These are phyloP conservation scores for Zelonia costaricensis DNA, from an alignment of 208 protist species.

Conservation along the genomic window DNA sequence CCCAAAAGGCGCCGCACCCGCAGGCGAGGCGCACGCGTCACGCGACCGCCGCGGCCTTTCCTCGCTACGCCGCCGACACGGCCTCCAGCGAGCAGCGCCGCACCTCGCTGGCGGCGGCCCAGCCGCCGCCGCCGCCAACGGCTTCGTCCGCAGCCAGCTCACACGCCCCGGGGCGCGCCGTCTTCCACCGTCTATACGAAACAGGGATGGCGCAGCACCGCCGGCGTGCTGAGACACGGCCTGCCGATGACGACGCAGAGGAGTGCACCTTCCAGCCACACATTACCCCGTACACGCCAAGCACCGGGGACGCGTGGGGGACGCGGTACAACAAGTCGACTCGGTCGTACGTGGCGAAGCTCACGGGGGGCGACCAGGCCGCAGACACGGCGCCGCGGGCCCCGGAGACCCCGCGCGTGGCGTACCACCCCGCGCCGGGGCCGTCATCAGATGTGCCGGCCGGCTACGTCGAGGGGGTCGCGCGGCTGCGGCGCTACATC, in stretches of 20 bases:
- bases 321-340: constrained; percentile 55
- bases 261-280: constrained; percentile 21
- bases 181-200: constrained; percentile 32
- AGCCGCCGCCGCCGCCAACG: not conserved
- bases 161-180: not conserved
- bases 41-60: not conserved
- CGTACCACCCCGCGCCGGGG: constrained; percentile 49
- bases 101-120: not conserved
- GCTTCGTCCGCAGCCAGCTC: not conserved
- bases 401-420: constrained; percentile 54
- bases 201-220: constrained; percentile 31
- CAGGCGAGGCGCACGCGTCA: no score
- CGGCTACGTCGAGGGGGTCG: constrained; percentile 81
- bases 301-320: not conserved
- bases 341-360: constrained; percentile 57
- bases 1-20: no score
- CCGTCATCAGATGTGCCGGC: constrained; percentile 63
- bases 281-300: constrained; percentile 8
- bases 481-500: constrained; percentile 54
- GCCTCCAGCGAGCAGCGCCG: constrained; percentile 17
- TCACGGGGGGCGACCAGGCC: constrained; percentile 15
- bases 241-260: not conserved
- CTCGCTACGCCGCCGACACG: constrained; percentile 28
- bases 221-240: not conserved
- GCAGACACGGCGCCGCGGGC: constrained; percentile 32